Percentiles rank a stretch among this genome's conserved stretches.
Evolutionary conservation across 1,284 basidiomycete species (phyloP).

Genomic region (Trichosporon coremiiforme): DNA sequence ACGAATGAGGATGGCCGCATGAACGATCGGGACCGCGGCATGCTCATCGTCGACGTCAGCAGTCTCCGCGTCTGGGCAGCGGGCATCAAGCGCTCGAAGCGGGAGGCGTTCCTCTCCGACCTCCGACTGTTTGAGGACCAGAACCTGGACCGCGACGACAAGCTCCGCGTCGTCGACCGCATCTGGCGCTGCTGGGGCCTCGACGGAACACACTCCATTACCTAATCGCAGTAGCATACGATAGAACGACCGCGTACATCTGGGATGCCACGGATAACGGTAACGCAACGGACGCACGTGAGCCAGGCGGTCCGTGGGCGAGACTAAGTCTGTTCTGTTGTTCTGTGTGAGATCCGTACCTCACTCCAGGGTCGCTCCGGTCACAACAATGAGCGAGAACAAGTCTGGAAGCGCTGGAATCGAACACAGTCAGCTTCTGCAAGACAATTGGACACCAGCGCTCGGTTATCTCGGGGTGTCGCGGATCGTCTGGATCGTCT

Average conservation of each 20-base stretch:
- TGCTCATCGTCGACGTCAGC: slow-evolving; percentile 58
- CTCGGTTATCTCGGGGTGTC: background rate
- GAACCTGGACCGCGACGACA: slow-evolving; percentile 65
- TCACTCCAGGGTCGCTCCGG: background rate
- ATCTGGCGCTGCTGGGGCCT: slow-evolving; percentile 88
- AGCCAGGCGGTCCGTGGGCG: background rate
- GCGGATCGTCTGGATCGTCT: slow-evolving; percentile 4
- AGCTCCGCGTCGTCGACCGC: slow-evolving; percentile 74
- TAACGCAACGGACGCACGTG: background rate
- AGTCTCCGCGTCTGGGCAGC: slow-evolving; percentile 55
- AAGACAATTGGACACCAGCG: background rate
- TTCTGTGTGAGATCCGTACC: slow-evolving; percentile 4
- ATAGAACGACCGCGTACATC: background rate
- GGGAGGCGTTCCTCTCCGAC: slow-evolving; percentile 75
- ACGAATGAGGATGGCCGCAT: slow-evolving; percentile 51
- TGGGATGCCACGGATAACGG: slow-evolving; percentile 1
- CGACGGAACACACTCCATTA: slow-evolving; percentile 32
- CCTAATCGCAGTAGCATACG: background rate
- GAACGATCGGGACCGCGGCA: slow-evolving; percentile 57
- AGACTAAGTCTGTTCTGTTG: background rate
- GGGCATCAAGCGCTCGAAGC: slow-evolving; percentile 35
- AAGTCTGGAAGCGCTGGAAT: background rate
- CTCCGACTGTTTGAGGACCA: slow-evolving; percentile 80
- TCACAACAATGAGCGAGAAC: background rate
- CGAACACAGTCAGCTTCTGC: background rate